Evolutionary conservation across 495 filamentous ascomycete genomes (phyloP).

Genomic region (Bacidia gigantensis): DNA sequence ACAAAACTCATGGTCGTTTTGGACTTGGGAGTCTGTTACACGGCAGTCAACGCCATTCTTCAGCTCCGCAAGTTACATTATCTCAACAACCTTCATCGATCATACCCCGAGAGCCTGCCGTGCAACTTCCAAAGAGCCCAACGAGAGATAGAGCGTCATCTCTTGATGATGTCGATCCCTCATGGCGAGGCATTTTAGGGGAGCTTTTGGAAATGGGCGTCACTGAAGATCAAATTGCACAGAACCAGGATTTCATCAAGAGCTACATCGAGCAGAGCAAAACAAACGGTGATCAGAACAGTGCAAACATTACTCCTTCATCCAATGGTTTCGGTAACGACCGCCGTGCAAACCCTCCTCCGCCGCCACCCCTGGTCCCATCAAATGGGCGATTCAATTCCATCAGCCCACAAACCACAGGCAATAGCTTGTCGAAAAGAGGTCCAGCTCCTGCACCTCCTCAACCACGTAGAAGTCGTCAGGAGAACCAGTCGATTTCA

Average conservation of each 20-base stretch:
- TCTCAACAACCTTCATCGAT: slow-evolving; percentile 30
- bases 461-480: slow-evolving; percentile 51
- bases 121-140: slow-evolving; percentile 12
- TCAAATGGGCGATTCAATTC: slow-evolving; percentile 28
- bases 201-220: slow-evolving; percentile 79
- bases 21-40: slow-evolving; percentile 54
- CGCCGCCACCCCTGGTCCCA: slow-evolving; percentile 44
- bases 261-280: slow-evolving; percentile 76
- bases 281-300: slow-evolving; percentile 29
- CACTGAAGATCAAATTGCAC: slow-evolving; percentile 79
- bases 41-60: slow-evolving; percentile 53
- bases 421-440: slow-evolving; percentile 46
- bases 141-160: slow-evolving; percentile 41
- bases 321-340: slow-evolving; percentile 20
- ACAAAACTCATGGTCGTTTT: slow-evolving; percentile 32
- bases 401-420: slow-evolving; percentile 58
- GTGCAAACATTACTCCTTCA: slow-evolving; percentile 13
- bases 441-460: slow-evolving; percentile 77
- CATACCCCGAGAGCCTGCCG: slow-evolving; percentile 16
- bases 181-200: slow-evolving; percentile 70
- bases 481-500: slow-evolving; percentile 30
- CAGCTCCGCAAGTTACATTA: slow-evolving; percentile 37
- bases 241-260: slow-evolving; percentile 92
- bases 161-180: slow-evolving; percentile 70
- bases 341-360: slow-evolving; percentile 38